phyloP scores from a whole-genome alignment of 2,329 filamentous ascomycete species.

The Arachnopeziza araneosa region DNA sequence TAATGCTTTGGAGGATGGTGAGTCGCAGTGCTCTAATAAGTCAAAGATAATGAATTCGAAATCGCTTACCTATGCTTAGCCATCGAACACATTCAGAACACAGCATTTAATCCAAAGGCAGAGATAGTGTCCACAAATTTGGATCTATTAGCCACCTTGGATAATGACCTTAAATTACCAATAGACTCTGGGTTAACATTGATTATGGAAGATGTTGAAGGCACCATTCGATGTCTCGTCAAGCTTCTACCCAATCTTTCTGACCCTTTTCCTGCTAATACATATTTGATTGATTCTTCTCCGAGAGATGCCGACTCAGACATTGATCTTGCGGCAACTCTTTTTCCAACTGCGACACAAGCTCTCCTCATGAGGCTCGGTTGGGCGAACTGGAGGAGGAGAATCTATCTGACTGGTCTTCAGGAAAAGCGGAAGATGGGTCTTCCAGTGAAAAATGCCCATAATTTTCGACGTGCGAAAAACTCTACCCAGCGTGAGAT shows the following conservation, averaged over 20 bases:
- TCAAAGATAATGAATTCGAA: no score
- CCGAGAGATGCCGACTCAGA: constrained; percentile 3
- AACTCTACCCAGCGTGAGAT: background rate
- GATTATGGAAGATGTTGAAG: constrained; percentile 2
- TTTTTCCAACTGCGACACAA: constrained; percentile 8
- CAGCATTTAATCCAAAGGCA: no score
- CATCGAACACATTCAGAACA: no score
- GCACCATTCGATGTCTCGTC: constrained; percentile 4
- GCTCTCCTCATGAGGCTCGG: constrained; percentile 5
- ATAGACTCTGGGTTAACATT: background rate
- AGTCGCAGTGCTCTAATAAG: no score
- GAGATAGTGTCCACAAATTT: no score
- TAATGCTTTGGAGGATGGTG: no score
- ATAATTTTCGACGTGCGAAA: background rate
- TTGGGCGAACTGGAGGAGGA: constrained; percentile 5
- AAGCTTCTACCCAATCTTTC: constrained; percentile 3
- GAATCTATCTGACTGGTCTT: constrained; percentile 3
- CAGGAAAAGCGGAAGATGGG: no score
- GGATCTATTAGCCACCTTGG: no score
- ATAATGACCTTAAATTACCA: background rate
- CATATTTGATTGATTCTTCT: constrained; percentile 1
- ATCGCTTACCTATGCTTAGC: no score
- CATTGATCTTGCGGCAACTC: constrained; percentile 1
- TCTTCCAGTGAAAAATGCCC: no score
- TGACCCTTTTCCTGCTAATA: constrained; percentile 7